Base-by-base conservation (phyloP, 2,329 filamentous ascomycete species). In the Alternaria atra region DNA sequence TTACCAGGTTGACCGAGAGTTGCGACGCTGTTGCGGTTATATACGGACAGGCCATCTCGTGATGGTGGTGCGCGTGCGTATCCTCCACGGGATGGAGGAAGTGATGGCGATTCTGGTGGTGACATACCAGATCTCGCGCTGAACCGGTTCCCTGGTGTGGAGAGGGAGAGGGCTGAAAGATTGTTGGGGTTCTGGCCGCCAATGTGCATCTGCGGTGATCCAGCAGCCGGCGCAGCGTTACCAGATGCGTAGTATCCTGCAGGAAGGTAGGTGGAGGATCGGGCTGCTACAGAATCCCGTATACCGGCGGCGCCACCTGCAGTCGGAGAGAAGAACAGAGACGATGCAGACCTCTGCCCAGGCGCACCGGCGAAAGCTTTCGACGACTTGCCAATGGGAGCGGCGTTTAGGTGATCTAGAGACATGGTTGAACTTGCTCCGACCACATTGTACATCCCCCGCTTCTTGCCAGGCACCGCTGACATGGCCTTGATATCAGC, bases 271-370 rank as follows among this genome's bases (percentile, higher is more conserved):
- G 84, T 84, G 1, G 92, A 97, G 60, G 87, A 88, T 54, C 94
- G 90, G 65, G 86, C 86, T 44, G 80, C 81, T 46, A 82, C 81
- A 32, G 72, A 73, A 51, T 76, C 68, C 39, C 84, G 80, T 62
- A 81, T 82, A 58, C 84, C 83, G 7, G 86, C 81, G 6, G 73
- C 68, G 25, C 75, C 73, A 39, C 87, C 88, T 1, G 94, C 94
- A 0, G 95, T 98, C 0, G 95, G 95, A 7, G 93, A 97, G 83
- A 97, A 99, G 86, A 99, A 99, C 15, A 98, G 84, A 64, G 90
- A 92, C 46, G 70, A 73, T 35, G 68, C 67, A 27, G 61, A 64
- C 59, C 66, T 74, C 70, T 75, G 71, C 51, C 74, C 63, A 20
- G 68, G 61, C 12, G 55, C 46, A 25, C 72, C 72, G 12, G 75